Evolutionary conservation across 768 basidiomycete genomes (phyloP).

Genomic region (Tulasnella sp.): DNA sequence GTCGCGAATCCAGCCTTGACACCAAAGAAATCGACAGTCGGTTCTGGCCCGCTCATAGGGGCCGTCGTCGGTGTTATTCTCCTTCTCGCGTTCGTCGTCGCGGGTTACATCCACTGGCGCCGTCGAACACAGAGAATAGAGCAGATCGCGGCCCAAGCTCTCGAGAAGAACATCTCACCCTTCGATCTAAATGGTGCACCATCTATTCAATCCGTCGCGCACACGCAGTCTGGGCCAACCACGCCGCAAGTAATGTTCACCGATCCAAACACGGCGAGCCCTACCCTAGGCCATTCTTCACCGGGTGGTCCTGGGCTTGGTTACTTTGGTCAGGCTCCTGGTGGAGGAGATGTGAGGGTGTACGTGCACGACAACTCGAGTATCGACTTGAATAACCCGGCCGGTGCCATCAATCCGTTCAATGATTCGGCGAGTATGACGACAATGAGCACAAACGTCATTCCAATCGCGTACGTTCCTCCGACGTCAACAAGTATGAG

Average conservation of each 20-base stretch:
- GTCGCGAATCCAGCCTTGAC: neutral
- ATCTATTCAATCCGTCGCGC: no score
- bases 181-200: constrained; percentile 10
- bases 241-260: no score
- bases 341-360: neutral
- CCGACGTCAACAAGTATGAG: constrained; percentile 10
- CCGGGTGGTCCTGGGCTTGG: neutral
- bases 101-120: constrained; percentile 14
- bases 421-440: constrained; percentile 7
- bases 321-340: neutral
- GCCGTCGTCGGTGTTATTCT: constrained; percentile 16
- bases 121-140: neutral
- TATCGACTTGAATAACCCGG: neutral
- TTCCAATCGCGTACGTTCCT: constrained; percentile 15
- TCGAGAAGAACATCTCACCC: constrained; percentile 8
- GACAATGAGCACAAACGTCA: constrained; percentile 12
- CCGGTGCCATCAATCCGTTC: constrained; percentile 14
- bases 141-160: constrained; percentile 7
- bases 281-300: neutral
- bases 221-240: no score
- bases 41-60: constrained; percentile 13
- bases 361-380: neutral
- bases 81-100: constrained; percentile 16
- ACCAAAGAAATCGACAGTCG: neutral
- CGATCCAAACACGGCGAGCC: neutral